These are phyloP conservation scores for Cronartium quercuum DNA, from an alignment of 1,284 basidiomycete genomes.

Conservation along the genomic window DNA sequence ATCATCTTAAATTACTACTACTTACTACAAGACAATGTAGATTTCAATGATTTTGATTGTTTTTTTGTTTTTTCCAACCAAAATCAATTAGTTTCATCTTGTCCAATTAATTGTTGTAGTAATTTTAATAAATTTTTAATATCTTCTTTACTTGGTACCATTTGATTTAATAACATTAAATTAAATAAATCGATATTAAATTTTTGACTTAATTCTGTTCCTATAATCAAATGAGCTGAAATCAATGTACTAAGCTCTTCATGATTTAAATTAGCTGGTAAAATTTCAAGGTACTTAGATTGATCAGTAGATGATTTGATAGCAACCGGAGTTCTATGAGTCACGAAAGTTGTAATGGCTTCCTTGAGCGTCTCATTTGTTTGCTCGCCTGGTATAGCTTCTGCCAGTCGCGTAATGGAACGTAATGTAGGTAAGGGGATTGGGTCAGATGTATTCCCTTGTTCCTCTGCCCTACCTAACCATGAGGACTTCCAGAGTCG, in stretches of 20 bases:
- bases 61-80: conserved; percentile 3
- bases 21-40: not conserved
- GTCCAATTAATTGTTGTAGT: not conserved
- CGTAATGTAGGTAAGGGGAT: conserved; percentile 8
- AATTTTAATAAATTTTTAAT: conserved; percentile 12
- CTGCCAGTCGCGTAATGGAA: conserved; percentile 4
- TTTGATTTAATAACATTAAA: not conserved
- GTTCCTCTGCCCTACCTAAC: conserved; percentile 3
- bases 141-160: conserved; percentile 10
- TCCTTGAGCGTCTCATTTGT: conserved; percentile 16
- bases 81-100: not conserved
- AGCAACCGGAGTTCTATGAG: conserved; percentile 8
- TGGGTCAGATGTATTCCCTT: not conserved
- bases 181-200: conserved; percentile 18
- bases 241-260: conserved; percentile 10
- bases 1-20: not conserved
- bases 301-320: not conserved
- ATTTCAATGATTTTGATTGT: not conserved
- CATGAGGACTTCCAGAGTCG: conserved; percentile 18
- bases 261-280: not conserved
- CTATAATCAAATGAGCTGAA: conserved; percentile 12
- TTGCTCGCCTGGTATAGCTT: not conserved
- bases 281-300: conserved; percentile 19
- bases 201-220: not conserved
- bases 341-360: conserved; percentile 21